phyloP scores from a whole-genome alignment of 148 eudicot species.

The Chenopodium formosanum region DNA sequence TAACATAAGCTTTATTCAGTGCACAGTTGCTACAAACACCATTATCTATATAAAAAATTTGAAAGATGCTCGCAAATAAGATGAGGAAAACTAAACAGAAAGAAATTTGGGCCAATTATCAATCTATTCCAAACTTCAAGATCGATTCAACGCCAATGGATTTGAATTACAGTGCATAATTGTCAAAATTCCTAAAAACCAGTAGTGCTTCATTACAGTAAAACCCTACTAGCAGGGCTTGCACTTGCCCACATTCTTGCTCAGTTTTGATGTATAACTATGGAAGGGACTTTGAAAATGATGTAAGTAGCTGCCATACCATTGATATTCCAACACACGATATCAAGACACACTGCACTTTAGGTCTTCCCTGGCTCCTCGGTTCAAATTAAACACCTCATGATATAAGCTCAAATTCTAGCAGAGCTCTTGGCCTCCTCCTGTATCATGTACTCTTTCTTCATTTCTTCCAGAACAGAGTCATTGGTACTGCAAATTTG shows the following conservation, averaged over 20 bases:
- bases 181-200: not conserved
- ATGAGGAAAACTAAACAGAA: not conserved
- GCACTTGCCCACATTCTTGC: slow-evolving; percentile 5
- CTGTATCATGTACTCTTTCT: slow-evolving; percentile 36
- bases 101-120: not conserved
- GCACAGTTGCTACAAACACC: not conserved
- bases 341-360: not conserved
- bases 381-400: slow-evolving; percentile 1
- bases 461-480: slow-evolving; percentile 42
- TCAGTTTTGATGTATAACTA: not conserved
- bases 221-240: not conserved
- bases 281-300: not conserved
- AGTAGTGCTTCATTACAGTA: not conserved
- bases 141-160: not conserved
- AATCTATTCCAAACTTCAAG: slow-evolving; percentile 4
- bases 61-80: not conserved
- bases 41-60: not conserved
- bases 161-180: not conserved
- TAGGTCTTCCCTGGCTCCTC: not conserved
- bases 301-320: not conserved
- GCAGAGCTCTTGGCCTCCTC: slow-evolving; percentile 30
- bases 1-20: no score
- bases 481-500: slow-evolving; percentile 41
- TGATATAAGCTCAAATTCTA: not conserved
- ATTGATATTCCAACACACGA: not conserved